These are phyloP conservation scores for Ganoderma sinense DNA, from an alignment of 1,284 basidiomycete genomes.

Conservation along the genomic window DNA sequence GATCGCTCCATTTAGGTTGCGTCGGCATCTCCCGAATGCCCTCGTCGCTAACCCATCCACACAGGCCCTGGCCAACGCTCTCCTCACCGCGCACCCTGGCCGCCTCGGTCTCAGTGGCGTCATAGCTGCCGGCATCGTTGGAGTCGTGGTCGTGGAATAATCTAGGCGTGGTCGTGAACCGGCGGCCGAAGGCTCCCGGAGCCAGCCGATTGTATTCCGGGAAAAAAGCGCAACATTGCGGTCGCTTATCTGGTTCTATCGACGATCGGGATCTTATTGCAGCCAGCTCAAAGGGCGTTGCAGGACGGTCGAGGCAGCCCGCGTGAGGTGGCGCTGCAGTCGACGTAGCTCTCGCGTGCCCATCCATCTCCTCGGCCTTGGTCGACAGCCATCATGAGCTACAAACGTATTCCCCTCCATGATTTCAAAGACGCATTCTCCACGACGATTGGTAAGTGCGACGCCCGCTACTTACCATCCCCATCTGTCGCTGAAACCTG, in stretches of 20 bases:
- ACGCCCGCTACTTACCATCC: background rate
- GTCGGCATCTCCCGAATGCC: background rate
- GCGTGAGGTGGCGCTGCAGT: constrained; percentile 17
- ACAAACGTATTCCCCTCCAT: constrained; percentile 56
- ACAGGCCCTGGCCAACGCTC: background rate
- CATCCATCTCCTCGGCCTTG: background rate
- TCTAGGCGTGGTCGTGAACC: background rate
- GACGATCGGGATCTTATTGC: constrained; percentile 11
- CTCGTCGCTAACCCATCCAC: background rate
- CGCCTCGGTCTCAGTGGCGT: background rate
- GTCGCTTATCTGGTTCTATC: constrained; percentile 9
- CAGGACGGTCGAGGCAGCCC: background rate
- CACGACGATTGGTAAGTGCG: constrained; percentile 62
- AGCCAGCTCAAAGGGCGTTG: background rate
- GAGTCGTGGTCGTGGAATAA: background rate
- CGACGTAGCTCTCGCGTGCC: background rate
- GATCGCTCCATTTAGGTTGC: constrained; percentile 2
- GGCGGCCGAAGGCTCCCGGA: background rate
- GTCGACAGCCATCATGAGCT: constrained; percentile 42
- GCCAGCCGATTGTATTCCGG: background rate
- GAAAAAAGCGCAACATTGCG: background rate
- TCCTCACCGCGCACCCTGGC: background rate
- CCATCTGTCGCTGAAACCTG: background rate
- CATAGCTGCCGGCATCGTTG: background rate
- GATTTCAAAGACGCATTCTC: constrained; percentile 62